Conservation (phyloP, 2,329 filamentous ascomycete species). For the Ceratocystis variospora region DNA sequence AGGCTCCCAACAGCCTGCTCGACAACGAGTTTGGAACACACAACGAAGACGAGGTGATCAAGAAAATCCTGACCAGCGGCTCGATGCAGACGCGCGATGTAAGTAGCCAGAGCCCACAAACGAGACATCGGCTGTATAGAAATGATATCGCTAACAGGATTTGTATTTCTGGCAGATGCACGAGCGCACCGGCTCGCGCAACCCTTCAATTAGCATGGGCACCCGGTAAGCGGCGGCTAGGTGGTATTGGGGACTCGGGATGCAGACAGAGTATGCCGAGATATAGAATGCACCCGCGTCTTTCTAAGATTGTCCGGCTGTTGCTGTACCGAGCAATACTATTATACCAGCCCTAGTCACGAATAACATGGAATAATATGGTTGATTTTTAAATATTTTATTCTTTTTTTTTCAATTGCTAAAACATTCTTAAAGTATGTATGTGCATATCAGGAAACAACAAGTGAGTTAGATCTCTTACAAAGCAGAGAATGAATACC, state of each 20-base stretch:
- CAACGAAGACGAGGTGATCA: slow-evolving; percentile 67
- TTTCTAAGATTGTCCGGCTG: too few species aligned
- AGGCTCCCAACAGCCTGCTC: slow-evolving; percentile 58
- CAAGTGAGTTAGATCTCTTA: too few species aligned
- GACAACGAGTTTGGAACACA: slow-evolving; percentile 78
- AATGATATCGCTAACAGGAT: neutral
- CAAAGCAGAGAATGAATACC: too few species aligned
- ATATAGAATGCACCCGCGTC: too few species aligned
- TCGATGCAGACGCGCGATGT: slow-evolving; percentile 13
- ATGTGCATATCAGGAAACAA: too few species aligned
- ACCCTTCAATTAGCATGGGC: slow-evolving; percentile 34
- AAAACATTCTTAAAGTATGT: too few species aligned
- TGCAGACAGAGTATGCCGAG: too few species aligned
- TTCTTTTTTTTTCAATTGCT: neutral
- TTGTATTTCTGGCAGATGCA: slow-evolving; percentile 30
- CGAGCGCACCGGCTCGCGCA: slow-evolving; percentile 31
- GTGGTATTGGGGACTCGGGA: neutral
- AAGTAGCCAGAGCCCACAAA: neutral
- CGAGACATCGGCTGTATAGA: neutral
- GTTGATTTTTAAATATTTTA: neutral
- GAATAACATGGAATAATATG: neutral
- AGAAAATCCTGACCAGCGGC: slow-evolving; percentile 42
- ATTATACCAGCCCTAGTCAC: neutral
- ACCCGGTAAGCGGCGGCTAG: slow-evolving; percentile 2
- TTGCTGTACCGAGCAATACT: too few species aligned